These are phyloP conservation scores for Fereydounia khargensis DNA, from an alignment of 1,284 basidiomycete species.

Conservation along the genomic window DNA sequence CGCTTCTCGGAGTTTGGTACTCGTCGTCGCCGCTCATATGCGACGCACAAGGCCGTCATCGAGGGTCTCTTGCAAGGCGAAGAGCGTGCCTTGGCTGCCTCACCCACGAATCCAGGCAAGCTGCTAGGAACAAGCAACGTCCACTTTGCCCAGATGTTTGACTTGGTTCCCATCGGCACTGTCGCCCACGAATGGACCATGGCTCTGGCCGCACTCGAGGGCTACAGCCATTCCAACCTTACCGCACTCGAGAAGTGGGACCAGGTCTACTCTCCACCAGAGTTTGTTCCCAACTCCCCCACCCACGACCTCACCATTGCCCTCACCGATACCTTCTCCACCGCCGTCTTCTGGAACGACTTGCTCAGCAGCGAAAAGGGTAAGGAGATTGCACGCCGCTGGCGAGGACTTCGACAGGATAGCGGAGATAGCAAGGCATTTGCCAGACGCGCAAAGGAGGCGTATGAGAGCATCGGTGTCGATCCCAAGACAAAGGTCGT, in stretches of 20 bases:
- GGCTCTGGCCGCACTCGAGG: constrained; percentile 48
- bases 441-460: constrained; percentile 34
- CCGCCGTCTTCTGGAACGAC: constrained; percentile 52
- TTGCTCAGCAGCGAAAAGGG: constrained; percentile 34
- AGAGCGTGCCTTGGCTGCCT: neutral
- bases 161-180: constrained; percentile 47
- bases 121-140: constrained; percentile 63
- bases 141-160: constrained; percentile 42
- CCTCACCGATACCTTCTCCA: constrained; percentile 54
- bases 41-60: constrained; percentile 77
- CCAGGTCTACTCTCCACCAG: constrained; percentile 46
- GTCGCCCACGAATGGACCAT: constrained; percentile 57
- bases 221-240: constrained; percentile 44
- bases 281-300: constrained; percentile 39
- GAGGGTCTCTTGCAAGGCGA: constrained; percentile 68
- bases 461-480: constrained; percentile 39
- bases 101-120: constrained; percentile 60
- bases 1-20: constrained; percentile 91
- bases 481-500: constrained; percentile 48
- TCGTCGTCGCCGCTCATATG: constrained; percentile 76
- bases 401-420: constrained; percentile 53
- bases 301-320: constrained; percentile 54
- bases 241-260: constrained; percentile 51
- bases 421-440: constrained; percentile 47
- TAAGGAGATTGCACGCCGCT: constrained; percentile 41